These are phyloP conservation scores for Helminthosporium solani DNA, from an alignment of 2,329 filamentous ascomycete genomes.

Conservation along the genomic window DNA sequence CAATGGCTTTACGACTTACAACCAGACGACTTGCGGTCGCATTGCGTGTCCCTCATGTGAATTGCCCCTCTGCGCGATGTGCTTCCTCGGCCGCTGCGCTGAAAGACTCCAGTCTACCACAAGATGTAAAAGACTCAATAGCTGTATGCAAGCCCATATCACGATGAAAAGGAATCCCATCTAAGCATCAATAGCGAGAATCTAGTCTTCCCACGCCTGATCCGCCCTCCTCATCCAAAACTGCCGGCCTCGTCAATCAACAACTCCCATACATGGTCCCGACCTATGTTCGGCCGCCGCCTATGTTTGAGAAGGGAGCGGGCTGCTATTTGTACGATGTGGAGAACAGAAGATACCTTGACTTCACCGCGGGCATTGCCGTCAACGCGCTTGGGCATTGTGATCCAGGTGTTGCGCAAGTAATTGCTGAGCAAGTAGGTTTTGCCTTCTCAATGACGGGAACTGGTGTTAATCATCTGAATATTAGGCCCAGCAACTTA, in stretches of 20 bases:
- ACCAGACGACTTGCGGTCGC: constrained; percentile 25
- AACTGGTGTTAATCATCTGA: constrained; percentile 13
- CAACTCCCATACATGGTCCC: constrained; percentile 89
- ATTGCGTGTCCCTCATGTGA: constrained; percentile 27
- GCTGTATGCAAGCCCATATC: constrained; percentile 28
- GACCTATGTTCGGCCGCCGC: constrained; percentile 86
- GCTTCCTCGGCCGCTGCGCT: constrained; percentile 43
- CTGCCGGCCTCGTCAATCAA: constrained; percentile 70
- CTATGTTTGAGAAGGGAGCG: constrained; percentile 84
- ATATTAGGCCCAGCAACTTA: constrained; percentile 63
- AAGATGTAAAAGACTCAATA: constrained; percentile 45
- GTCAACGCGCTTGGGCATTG: constrained; percentile 92
- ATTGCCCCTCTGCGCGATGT: constrained; percentile 33
- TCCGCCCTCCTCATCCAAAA: constrained; percentile 71
- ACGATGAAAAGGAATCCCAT: neutral
- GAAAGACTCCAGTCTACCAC: constrained; percentile 44
- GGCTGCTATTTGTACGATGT: constrained; percentile 89
- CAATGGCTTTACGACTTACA: constrained; percentile 37
- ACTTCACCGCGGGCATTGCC: constrained; percentile 94
- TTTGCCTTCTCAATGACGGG: constrained; percentile 1
- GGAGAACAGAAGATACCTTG: constrained; percentile 84
- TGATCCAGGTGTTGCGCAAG: constrained; percentile 72
- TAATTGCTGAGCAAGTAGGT: constrained; percentile 74
- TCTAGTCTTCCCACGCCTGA: constrained; percentile 65
- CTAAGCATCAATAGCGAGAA: constrained; percentile 31